Evolutionary conservation across 441 rosid genomes (phyloP).

Genomic region (Erodium trifolium): DNA sequence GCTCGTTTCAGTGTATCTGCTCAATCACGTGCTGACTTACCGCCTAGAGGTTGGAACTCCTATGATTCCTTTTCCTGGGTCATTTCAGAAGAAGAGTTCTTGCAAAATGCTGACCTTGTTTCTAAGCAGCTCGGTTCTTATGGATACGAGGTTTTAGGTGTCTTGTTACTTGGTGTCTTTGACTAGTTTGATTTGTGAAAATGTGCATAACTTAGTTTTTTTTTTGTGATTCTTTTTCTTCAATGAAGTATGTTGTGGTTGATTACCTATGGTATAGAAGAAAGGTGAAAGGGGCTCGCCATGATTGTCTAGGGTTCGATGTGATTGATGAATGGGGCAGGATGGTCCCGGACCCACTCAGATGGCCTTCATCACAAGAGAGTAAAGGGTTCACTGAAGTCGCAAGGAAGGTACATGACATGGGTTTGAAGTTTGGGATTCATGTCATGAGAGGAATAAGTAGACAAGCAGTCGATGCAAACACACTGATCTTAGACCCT

Average conservation of each 20-base stretch:
- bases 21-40: conserved; percentile 40
- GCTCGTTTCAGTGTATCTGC: conserved; percentile 36
- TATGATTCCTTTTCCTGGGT: conserved; percentile 89
- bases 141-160: conserved; percentile 60
- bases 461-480: conserved; percentile 72
- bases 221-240: neutral
- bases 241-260: conserved; percentile 74
- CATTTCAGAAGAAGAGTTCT: conserved; percentile 73
- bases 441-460: conserved; percentile 96
- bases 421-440: conserved; percentile 94
- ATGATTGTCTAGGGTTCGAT: conserved; percentile 72
- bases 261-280: conserved; percentile 93
- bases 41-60: conserved; percentile 97
- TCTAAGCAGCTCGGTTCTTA: conserved; percentile 50
- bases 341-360: conserved; percentile 58
- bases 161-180: neutral
- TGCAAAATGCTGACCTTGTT: conserved; percentile 56
- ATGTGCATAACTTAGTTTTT: too few relatives aligned
- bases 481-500: conserved; percentile 56
- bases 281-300: conserved; percentile 63
- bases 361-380: conserved; percentile 80
- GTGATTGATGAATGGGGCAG: conserved; percentile 96
- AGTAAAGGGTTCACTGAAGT: conserved; percentile 78
- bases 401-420: conserved; percentile 57
- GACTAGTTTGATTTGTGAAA: neutral